A percentile compares a stretch with the other conserved stretches of the same genome.
These are phyloP conservation scores for Candida koratica DNA, from an alignment of 805 yeast genomes.

Conservation along the genomic window DNA sequence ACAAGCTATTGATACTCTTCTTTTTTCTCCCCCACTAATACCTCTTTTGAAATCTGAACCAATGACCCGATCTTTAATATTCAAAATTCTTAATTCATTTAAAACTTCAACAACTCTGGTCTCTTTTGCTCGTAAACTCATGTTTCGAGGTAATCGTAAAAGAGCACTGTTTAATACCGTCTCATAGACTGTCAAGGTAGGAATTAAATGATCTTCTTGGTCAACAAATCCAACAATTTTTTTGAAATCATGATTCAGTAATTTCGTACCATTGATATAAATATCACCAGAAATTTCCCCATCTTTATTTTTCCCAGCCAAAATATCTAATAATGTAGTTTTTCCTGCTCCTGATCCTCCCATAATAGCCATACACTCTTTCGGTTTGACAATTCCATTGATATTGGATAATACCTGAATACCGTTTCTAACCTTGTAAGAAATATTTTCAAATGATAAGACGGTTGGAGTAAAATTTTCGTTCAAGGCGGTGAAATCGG, in stretches of 20 bases:
- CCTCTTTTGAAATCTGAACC: slow-evolving; percentile 91
- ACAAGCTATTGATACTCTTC: slow-evolving; percentile 78
- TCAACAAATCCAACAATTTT: slow-evolving; percentile 90
- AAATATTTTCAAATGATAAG: slow-evolving; percentile 69
- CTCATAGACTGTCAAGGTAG: slow-evolving; percentile 93
- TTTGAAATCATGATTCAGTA: slow-evolving; percentile 45
- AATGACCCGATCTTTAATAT: slow-evolving; percentile 77
- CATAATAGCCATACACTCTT: slow-evolving; percentile 92
- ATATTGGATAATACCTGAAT: slow-evolving; percentile 56
- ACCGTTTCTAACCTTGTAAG: slow-evolving; percentile 49
- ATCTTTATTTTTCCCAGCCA: slow-evolving; percentile 82
- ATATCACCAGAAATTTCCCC: slow-evolving; percentile 69
- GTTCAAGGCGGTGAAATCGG: slow-evolving; percentile 38
- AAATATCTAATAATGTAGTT: slow-evolving; percentile 85
- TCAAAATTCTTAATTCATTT: slow-evolving; percentile 76
- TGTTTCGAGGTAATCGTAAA: slow-evolving; percentile 74
- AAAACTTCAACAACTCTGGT: slow-evolving; percentile 80
- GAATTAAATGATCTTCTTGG: slow-evolving; percentile 86
- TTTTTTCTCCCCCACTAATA: slow-evolving; percentile 63
- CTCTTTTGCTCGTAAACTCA: slow-evolving; percentile 71
- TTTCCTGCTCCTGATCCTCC: slow-evolving; percentile 99
- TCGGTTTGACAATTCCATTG: slow-evolving; percentile 77
- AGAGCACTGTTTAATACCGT: slow-evolving; percentile 91
- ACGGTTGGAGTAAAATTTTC: slow-evolving; percentile 29
- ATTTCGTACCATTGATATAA: slow-evolving; percentile 66